A percentile compares a stretch with the other conserved stretches of the same genome.
These are phyloP conservation scores for Karstenula rhodostoma DNA, from an alignment of 2,329 filamentous ascomycete species.

Conservation along the genomic window DNA sequence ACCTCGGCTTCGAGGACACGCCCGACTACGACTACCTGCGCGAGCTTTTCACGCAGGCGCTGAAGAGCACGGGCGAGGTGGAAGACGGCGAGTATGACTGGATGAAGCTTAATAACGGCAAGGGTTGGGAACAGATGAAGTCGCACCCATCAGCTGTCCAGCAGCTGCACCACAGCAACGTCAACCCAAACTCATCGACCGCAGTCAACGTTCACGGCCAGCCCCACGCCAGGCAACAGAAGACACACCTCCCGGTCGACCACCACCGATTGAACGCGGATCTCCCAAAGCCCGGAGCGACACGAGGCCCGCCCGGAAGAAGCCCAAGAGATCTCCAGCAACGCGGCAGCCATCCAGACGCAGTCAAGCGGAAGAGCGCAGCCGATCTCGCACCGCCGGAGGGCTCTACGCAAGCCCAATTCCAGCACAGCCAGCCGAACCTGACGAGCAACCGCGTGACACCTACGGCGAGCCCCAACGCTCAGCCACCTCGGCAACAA, in stretches of 20 bases:
- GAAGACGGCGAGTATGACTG: conserved; percentile 99
- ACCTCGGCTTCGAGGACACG: conserved; percentile 97
- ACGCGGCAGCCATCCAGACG: conserved; percentile 28
- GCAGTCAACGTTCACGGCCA: conserved; percentile 81
- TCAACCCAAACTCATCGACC: conserved; percentile 80
- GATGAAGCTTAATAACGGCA: conserved; percentile 97
- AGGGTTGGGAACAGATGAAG: conserved; percentile 88
- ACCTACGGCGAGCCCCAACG: conserved; percentile 51
- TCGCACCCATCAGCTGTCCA: conserved; percentile 74
- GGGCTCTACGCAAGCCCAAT: conserved; percentile 92
- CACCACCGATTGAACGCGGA: conserved; percentile 57
- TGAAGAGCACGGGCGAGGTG: conserved; percentile 92
- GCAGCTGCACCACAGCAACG: conserved; percentile 77
- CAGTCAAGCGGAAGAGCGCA: conserved; percentile 73
- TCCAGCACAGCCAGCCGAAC: conserved; percentile 94
- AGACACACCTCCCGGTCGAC: conserved; percentile 56
- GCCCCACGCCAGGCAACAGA: conserved; percentile 65
- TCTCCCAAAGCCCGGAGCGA: conserved; percentile 68
- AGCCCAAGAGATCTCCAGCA: conserved; percentile 44
- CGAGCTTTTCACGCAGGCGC: conserved; percentile 92
- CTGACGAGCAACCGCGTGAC: conserved; percentile 70
- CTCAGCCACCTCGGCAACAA: conserved; percentile 63
- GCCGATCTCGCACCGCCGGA: conserved; percentile 83
- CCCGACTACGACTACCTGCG: conserved; percentile 98
- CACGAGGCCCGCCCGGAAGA: conserved; percentile 58